Percentiles rank a stretch among this genome's conserved stretches.
Conservation (phyloP, 371 early-diverging fungal genomes). For the Mucor indicus region DNA sequence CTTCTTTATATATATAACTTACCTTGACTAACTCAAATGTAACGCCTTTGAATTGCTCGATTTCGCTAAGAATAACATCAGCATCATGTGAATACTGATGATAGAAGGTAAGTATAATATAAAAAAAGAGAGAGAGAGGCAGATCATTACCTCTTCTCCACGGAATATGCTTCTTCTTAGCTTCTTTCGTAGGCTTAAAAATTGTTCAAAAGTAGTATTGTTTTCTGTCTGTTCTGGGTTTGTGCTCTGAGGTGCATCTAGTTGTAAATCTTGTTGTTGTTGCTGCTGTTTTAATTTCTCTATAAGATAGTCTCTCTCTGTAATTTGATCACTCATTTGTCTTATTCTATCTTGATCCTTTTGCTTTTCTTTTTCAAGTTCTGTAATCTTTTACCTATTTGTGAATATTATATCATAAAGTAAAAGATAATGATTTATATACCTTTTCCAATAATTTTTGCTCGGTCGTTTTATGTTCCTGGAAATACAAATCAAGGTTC, state of each 20-base stretch:
- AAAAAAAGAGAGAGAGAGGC: neutral
- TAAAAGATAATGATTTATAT: slow-evolving; percentile 22
- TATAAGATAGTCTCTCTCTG: slow-evolving; percentile 26
- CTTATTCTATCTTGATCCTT: slow-evolving; percentile 19
- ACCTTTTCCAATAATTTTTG: slow-evolving; percentile 14
- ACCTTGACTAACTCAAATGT: slow-evolving; percentile 48
- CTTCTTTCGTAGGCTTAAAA: slow-evolving; percentile 33
- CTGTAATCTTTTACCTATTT: no score
- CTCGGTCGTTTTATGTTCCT: slow-evolving; percentile 11
- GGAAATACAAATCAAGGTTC: neutral
- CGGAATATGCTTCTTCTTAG: slow-evolving; percentile 38
- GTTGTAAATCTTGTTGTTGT: no score
- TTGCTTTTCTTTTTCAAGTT: slow-evolving; percentile 33
- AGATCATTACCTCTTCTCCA: slow-evolving; percentile 26
- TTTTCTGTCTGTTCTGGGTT: neutral
- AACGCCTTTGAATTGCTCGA: slow-evolving; percentile 37
- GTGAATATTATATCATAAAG: neutral
- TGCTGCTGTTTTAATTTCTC: neutral
- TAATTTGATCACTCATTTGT: slow-evolving; percentile 12
- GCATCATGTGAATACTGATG: slow-evolving; percentile 29
- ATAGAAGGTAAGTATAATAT: neutral
- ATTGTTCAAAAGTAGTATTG: neutral
- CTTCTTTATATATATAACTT: slow-evolving; percentile 1
- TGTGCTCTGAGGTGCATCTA: neutral
- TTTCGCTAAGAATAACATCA: slow-evolving; percentile 32